Conservation (phyloP, 305 asterid genomes). For the Nicotiana rustica region DNA sequence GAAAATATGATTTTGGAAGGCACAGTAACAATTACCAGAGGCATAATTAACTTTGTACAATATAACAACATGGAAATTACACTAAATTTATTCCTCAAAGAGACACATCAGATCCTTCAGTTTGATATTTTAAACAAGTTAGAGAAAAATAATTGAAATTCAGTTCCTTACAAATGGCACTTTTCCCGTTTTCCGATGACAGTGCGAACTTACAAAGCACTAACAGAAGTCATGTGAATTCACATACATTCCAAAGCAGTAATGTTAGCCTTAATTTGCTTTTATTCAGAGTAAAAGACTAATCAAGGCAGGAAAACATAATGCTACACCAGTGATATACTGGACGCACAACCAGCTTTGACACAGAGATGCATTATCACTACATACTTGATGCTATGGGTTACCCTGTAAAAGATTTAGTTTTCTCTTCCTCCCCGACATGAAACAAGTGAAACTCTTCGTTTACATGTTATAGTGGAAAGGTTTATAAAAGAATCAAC, state of each 20-base stretch:
- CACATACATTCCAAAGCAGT: not conserved
- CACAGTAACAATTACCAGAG: not conserved
- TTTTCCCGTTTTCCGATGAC: not conserved
- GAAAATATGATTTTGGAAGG: constrained; percentile 28
- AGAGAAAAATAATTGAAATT: not conserved
- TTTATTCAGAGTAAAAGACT: not conserved
- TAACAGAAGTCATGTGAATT: not conserved
- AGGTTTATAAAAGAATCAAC: not conserved
- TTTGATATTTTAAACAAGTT: not conserved
- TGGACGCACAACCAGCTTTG: not conserved
- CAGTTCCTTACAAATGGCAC: not conserved
- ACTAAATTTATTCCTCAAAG: not conserved
- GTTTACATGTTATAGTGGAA: constrained; percentile 8
- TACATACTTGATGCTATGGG: constrained; percentile 13
- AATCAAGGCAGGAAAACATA: constrained; percentile 11
- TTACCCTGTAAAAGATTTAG: not conserved
- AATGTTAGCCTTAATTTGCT: not conserved
- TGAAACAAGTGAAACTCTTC: constrained; percentile 28
- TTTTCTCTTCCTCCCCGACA: not conserved
- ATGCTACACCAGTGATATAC: constrained; percentile 6
- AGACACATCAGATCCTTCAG: not conserved
- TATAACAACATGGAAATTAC: constrained; percentile 19
- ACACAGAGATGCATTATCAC: not conserved
- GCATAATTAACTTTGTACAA: not conserved
- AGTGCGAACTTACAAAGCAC: not conserved